These are phyloP conservation scores for Fusarium camptoceras DNA, from an alignment of 2,329 filamentous ascomycete species.

Conservation along the genomic window DNA sequence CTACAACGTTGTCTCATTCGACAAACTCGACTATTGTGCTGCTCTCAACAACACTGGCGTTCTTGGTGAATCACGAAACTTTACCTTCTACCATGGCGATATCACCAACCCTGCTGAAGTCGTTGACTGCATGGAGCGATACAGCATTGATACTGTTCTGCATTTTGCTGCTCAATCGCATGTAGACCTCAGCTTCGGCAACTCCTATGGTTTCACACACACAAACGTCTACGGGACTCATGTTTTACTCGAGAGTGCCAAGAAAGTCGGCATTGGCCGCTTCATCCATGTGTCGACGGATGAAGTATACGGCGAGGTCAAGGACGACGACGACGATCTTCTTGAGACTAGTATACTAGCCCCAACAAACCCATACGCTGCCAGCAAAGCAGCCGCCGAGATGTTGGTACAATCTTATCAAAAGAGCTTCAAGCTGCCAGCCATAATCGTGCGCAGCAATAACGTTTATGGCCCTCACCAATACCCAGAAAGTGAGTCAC, in stretches of 20 bases:
- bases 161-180: conserved; percentile 90
- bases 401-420: conserved; percentile 90
- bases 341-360: conserved; percentile 79
- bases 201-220: conserved; percentile 83
- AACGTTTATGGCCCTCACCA: conserved; percentile 90
- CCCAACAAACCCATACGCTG: conserved; percentile 85
- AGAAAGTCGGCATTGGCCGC: conserved; percentile 75
- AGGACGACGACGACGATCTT: conserved; percentile 76
- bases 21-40: conserved; percentile 86
- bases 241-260: conserved; percentile 80
- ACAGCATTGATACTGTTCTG: conserved; percentile 82
- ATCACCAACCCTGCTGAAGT: conserved; percentile 79
- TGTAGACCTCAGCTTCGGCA: conserved; percentile 84
- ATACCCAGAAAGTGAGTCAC: conserved; percentile 79
- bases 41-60: conserved; percentile 82
- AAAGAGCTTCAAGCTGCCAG: conserved; percentile 83
- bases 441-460: conserved; percentile 84
- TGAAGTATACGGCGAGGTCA: conserved; percentile 86
- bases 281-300: conserved; percentile 89
- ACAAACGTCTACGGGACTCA: conserved; percentile 89
- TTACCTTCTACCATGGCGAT: conserved; percentile 83
- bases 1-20: conserved; percentile 85
- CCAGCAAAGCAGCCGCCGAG: conserved; percentile 83
- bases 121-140: conserved; percentile 74
- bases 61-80: conserved; percentile 76